Evolutionary conservation across 345 rosid species (phyloP), one percentile per base, ranked within the genome.

Genomic region (Psidium guajava): DNA sequence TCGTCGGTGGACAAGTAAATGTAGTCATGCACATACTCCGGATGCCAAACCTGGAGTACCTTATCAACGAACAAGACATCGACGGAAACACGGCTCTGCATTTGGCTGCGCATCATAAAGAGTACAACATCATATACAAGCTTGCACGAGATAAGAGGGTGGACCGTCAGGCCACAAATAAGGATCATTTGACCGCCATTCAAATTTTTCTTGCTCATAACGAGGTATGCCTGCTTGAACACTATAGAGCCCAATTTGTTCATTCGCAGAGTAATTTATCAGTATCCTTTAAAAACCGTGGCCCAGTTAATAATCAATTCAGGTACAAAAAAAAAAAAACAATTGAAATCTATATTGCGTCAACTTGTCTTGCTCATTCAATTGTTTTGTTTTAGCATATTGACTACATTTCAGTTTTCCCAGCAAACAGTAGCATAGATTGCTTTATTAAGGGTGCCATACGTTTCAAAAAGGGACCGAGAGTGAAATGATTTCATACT

Each of bases 11-110:
- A 16, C 75, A 0, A 4, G 12, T 64, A 64, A 64, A 64, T 15
- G 75, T 64, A 28, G 75, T 32, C 0, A 28, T 7, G 75, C 0
- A 28, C 20, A 15, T 1, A 0, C 11, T 28, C 0, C 5, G 75
- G 36, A 64, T 64, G 42, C 75, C 42, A 28, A 64, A 64, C 3
- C 75, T 15, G 0, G 75, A 64, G 42, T 1, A 64, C 28, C 75
- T 64, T 7, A 64, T 64, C 75, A 64, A 64, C 0, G 42, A 64
- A 28, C 75, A 64, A 28, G 42, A 64, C 11, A 8, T 0, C 1
- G 22, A 64, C 6, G 44, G 44, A 42, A 42, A 42, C 44, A 42
- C 44, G 44, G 44, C 44, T 42, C 44, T 42, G 6, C 44, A 42
- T 42, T 42, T 42, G 44, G 44, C 44, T 42, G 44, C 44, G 44